Percentiles rank a stretch among this genome's conserved stretches.
phyloP scores from a whole-genome alignment of 1,284 basidiomycete genomes.

The Sanguinoderma infundibulare region DNA sequence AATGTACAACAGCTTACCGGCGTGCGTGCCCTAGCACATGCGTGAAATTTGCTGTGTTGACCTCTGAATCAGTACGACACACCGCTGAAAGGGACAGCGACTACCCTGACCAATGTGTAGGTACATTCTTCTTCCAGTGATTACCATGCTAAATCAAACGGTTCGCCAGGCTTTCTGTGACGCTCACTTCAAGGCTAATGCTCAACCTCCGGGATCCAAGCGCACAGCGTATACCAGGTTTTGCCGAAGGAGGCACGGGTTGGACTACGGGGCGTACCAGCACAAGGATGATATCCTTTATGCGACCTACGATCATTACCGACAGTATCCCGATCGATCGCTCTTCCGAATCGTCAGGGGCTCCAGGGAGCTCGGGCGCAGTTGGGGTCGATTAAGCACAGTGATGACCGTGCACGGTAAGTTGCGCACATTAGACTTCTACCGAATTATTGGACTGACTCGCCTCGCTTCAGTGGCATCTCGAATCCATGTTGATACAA shows the following conservation, averaged over 20 bases:
- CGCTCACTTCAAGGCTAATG: neutral
- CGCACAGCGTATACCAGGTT: neutral
- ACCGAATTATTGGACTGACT: neutral
- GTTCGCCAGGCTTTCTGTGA: neutral
- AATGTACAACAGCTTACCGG: too few species aligned
- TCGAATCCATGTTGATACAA: too few species aligned
- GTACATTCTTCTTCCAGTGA: neutral
- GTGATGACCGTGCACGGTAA: neutral
- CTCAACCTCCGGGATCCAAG: neutral
- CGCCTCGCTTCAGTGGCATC: too few species aligned
- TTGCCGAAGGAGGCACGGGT: too few species aligned
- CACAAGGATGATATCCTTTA: too few species aligned
- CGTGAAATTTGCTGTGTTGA: too few species aligned
- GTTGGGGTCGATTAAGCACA: too few species aligned
- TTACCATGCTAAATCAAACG: neutral
- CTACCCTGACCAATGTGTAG: slow-evolving; percentile 4
- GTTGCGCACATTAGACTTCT: neutral
- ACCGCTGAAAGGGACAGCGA: neutral
- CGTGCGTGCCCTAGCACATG: too few species aligned
- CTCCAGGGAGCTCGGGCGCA: neutral
- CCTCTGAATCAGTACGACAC: neutral
- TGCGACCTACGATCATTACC: neutral
- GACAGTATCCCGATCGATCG: neutral
- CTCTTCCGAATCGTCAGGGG: neutral
- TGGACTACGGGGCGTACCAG: neutral